Evolutionary conservation across 257 asterid genomes (phyloP), one percentile per base, ranked within the genome.

Genomic region (Nicotiana paniculata): DNA sequence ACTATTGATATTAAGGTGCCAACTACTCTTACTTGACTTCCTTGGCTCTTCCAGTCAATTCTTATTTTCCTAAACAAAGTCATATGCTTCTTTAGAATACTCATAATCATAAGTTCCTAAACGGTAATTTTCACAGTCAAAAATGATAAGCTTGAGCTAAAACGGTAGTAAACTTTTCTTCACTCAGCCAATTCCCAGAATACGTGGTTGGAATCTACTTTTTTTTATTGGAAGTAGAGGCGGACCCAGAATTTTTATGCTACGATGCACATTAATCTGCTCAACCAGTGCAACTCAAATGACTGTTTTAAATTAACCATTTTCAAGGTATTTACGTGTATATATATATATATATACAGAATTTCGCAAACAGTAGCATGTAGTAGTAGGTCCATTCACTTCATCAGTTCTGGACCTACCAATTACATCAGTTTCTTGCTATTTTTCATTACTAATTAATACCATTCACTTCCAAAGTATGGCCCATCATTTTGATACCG

Each of bases 1-100:
- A 79, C 13, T 1, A 91, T 67, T 51, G 95, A 90, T 85, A 89
- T 88, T 57, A 90, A 74, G 17, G 87, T 87, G 59, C 95, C 97
- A n/a, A 92, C 16, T 81, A 88, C 5, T 90, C 89, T 88, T 81
- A 89, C 91, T 75, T 67, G 87, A 81, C 84, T 89, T 39, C 90
- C 86, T 39, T 85, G 32, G 26, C 86, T 88, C 82, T 54, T 87
- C 93, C 93, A 89, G 33, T 85, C 87, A 24, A 90, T 81, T 82
- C 85, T 87, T 24, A 84, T 59, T 24, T 77, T 88, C 88, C 97
- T 93, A 84, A 10, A 35, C 17, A 53, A 0, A 0, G 5, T 12
- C 12, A 12, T 10, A 43, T 43, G 57, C 57, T 53, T 53, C 57
- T 53, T 53, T 53, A 53, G 57, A 53, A 53, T 13, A 53, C 57